Evolutionary conservation across 2,329 filamentous ascomycete species (phyloP).

Genomic region (Elsinoe fawcettii): DNA sequence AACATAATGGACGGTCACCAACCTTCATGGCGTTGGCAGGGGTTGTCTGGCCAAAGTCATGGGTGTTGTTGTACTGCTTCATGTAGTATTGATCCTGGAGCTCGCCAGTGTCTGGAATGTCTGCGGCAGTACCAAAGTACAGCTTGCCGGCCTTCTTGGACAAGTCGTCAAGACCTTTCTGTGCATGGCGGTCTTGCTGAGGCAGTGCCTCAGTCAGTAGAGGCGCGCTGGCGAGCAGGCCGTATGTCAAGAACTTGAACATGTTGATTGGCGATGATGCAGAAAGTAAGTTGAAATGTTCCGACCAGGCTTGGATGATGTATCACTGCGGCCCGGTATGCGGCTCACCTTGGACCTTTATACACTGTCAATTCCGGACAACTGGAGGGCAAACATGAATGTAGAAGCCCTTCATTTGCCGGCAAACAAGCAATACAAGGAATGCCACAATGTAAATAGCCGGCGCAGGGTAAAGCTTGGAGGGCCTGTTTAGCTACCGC

Average conservation of each 20-base stretch:
- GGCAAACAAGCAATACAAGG: constrained; percentile 1
- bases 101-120: constrained; percentile 40
- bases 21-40: constrained; percentile 55
- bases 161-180: constrained; percentile 41
- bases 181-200: neutral
- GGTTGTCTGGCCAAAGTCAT: constrained; percentile 58
- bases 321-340: neutral
- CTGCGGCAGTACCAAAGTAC: constrained; percentile 53
- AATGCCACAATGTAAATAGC: constrained; percentile 4
- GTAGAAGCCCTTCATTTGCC: neutral
- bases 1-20: neutral
- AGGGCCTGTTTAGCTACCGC: neutral
- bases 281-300: neutral
- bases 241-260: constrained; percentile 2
- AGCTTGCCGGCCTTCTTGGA: constrained; percentile 48
- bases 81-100: constrained; percentile 49
- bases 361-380: neutral
- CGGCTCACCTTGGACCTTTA: neutral
- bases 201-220: neutral
- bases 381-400: neutral
- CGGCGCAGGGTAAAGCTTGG: constrained; percentile 8
- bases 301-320: neutral
- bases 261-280: neutral
- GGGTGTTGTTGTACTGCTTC: constrained; percentile 45
- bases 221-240: neutral